Evolutionary conservation across 371 early-diverging fungal genomes (phyloP).

Genomic region (Batkoa obscura): DNA sequence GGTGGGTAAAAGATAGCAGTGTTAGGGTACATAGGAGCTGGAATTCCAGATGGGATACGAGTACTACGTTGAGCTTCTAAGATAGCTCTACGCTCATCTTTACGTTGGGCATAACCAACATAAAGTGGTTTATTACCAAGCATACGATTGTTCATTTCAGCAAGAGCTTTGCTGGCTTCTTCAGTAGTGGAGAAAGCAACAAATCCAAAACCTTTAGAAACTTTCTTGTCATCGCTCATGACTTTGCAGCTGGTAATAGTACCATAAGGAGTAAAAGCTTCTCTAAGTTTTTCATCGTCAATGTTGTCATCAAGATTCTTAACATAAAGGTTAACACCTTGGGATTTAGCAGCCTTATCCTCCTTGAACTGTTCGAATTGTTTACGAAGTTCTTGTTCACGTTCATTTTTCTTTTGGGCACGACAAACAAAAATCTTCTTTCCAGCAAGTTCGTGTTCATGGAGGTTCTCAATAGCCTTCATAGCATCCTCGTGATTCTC

Average conservation of each 20-base stretch:
- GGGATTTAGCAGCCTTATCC: slow-evolving; percentile 91
- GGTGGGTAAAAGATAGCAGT: slow-evolving; percentile 8
- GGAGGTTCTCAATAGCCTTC: slow-evolving; percentile 79
- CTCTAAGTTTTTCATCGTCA: slow-evolving; percentile 86
- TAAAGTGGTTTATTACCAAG: slow-evolving; percentile 90
- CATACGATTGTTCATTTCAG: slow-evolving; percentile 85
- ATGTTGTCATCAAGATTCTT: slow-evolving; percentile 94
- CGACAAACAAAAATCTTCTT: slow-evolving; percentile 91
- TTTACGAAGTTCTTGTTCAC: slow-evolving; percentile 86
- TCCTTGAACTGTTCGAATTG: slow-evolving; percentile 85
- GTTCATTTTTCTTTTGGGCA: slow-evolving; percentile 97
- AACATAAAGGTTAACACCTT: slow-evolving; percentile 94
- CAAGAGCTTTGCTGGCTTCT: slow-evolving; percentile 78
- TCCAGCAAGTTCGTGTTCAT: slow-evolving; percentile 79
- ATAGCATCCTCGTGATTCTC: slow-evolving; percentile 80
- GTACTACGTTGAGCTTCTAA: slow-evolving; percentile 86
- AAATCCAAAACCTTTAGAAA: slow-evolving; percentile 73
- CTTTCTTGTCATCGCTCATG: slow-evolving; percentile 82
- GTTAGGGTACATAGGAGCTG: slow-evolving; percentile 15
- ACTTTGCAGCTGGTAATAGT: slow-evolving; percentile 92
- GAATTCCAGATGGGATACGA: slow-evolving; percentile 31
- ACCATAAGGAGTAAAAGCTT: slow-evolving; percentile 89
- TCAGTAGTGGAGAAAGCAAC: slow-evolving; percentile 82
- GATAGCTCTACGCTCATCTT: slow-evolving; percentile 83
- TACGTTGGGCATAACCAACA: slow-evolving; percentile 93